A percentile compares a stretch with the other conserved stretches of the same genome.
Evolutionary conservation across 164 flowering plant species (phyloP).

Genomic region (Tetracentron sinense): DNA sequence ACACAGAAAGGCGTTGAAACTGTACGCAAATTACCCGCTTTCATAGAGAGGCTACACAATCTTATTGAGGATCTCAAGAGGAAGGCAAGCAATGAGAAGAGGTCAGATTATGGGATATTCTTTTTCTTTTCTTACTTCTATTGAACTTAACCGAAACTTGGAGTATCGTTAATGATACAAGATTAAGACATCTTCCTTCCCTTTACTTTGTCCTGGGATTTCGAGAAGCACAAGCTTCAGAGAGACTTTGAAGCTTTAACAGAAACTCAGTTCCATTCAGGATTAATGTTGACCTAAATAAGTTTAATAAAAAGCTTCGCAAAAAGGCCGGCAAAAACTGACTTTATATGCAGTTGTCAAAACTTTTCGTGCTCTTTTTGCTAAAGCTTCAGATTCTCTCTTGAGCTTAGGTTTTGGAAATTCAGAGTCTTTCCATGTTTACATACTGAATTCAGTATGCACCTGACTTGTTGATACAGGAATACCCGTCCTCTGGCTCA

Average conservation of each 20-base stretch:
- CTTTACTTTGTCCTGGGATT: background rate
- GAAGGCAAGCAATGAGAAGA: constrained; percentile 53
- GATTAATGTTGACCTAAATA: too few species aligned
- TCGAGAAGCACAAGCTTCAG: too few species aligned
- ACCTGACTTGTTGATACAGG: constrained; percentile 28
- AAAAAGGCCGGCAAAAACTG: too few species aligned
- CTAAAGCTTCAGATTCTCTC: too few species aligned
- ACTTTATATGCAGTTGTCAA: too few species aligned
- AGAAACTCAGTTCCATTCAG: too few species aligned
- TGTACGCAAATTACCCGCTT: constrained; percentile 40
- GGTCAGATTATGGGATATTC: constrained; percentile 33
- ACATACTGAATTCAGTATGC: background rate
- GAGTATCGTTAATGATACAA: background rate
- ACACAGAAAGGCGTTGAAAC: constrained; percentile 45
- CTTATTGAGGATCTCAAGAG: constrained; percentile 66
- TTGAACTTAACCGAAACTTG: background rate
- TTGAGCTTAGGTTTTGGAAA: too few species aligned
- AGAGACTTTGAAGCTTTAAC: too few species aligned
- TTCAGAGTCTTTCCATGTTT: too few species aligned
- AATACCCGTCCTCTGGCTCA: constrained; percentile 27
- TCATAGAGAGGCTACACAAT: constrained; percentile 54
- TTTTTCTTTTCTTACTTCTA: background rate
- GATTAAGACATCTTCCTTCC: background rate
- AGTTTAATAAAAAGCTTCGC: too few species aligned
- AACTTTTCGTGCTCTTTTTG: too few species aligned